A percentile compares a stretch with the other conserved stretches of the same genome.
Evolutionary conservation across 2,329 filamentous ascomycete genomes (phyloP).

Genomic region (Orbilia brochopaga): DNA sequence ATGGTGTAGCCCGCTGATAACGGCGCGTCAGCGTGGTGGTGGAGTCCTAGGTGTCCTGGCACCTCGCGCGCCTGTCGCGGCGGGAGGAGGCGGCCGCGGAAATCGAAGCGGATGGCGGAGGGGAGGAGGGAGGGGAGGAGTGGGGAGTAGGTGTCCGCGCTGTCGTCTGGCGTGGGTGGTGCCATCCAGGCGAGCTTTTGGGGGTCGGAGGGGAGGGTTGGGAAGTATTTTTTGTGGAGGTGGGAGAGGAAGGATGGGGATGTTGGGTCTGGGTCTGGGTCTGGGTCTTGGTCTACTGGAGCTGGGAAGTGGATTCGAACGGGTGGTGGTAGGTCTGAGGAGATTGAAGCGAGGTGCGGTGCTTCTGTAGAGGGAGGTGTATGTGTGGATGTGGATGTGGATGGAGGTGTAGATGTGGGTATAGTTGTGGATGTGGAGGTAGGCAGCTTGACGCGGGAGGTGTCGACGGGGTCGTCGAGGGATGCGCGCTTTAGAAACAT

Average conservation of each 20-base stretch:
- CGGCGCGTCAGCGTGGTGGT: slow-evolving; percentile 91
- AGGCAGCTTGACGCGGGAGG: slow-evolving; percentile 67
- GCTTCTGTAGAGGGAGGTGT: slow-evolving; percentile 58
- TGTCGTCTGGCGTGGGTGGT: slow-evolving; percentile 70
- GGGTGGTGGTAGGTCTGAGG: slow-evolving; percentile 54
- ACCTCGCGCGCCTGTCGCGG: slow-evolving; percentile 76
- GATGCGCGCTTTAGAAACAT: slow-evolving; percentile 76
- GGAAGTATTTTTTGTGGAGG: slow-evolving; percentile 92
- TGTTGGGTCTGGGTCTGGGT: slow-evolving; percentile 79
- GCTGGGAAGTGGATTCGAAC: slow-evolving; percentile 67
- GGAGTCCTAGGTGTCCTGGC: slow-evolving; percentile 78
- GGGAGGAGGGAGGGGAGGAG: slow-evolving; percentile 73
- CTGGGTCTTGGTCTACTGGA: slow-evolving; percentile 59
- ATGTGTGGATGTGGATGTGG: slow-evolving; percentile 58
- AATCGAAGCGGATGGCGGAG: slow-evolving; percentile 84
- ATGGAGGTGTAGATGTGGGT: slow-evolving; percentile 38
- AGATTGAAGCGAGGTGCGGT: slow-evolving; percentile 54
- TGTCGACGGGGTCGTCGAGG: slow-evolving; percentile 67
- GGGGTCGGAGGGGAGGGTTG: slow-evolving; percentile 81
- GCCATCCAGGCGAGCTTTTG: slow-evolving; percentile 89
- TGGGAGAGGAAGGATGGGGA: slow-evolving; percentile 82
- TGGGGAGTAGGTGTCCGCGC: slow-evolving; percentile 77
- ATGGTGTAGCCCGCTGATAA: slow-evolving; percentile 95
- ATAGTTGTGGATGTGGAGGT: slow-evolving; percentile 29
- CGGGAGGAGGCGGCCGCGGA: slow-evolving; percentile 78